A percentile compares a stretch with the other conserved stretches of the same genome.
These are phyloP conservation scores for Dactylellina sp. DNA, from an alignment of 2,329 filamentous ascomycete species.

Conservation along the genomic window DNA sequence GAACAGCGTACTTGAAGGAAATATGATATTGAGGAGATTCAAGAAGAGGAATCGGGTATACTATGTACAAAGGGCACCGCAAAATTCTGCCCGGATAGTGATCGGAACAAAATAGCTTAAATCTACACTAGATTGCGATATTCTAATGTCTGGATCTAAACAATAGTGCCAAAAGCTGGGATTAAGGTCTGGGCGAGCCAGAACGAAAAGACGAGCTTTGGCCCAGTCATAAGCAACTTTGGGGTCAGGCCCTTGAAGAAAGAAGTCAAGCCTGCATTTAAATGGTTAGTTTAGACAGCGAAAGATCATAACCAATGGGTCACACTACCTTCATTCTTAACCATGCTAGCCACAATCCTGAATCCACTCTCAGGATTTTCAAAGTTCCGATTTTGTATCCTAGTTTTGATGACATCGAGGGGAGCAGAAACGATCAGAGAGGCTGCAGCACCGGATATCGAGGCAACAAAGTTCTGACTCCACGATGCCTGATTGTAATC, in stretches of 20 bases:
- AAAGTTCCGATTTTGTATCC: slow-evolving; percentile 98
- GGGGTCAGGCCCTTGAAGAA: slow-evolving; percentile 99
- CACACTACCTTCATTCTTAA: slow-evolving; percentile 80
- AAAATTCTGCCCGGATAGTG: no score
- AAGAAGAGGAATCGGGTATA: slow-evolving; percentile 15
- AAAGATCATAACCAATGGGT: not conserved
- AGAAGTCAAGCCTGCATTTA: slow-evolving; percentile 67
- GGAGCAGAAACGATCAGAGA: slow-evolving; percentile 97
- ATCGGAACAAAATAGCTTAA: no score
- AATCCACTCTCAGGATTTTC: slow-evolving; percentile 96
- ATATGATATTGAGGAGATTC: slow-evolving; percentile 18
- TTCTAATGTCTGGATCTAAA: slow-evolving; percentile 14
- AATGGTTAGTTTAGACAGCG: not conserved
- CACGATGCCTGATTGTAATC: slow-evolving; percentile 97
- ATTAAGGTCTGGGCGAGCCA: slow-evolving; percentile 99
- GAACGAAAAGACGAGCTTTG: slow-evolving; percentile 99
- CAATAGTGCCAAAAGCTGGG: slow-evolving; percentile 77
- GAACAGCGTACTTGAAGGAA: not conserved
- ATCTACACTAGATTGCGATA: not conserved
- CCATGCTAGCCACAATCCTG: slow-evolving; percentile 91
- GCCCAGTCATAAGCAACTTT: slow-evolving; percentile 98
- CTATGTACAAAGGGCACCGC: slow-evolving; percentile 17
- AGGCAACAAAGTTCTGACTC: slow-evolving; percentile 97
- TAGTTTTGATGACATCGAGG: slow-evolving; percentile 96
- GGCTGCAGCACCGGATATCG: slow-evolving; percentile 91